Base-by-base conservation (phyloP, 805 yeast species). In the Aciculoconidium aculeatum region DNA sequence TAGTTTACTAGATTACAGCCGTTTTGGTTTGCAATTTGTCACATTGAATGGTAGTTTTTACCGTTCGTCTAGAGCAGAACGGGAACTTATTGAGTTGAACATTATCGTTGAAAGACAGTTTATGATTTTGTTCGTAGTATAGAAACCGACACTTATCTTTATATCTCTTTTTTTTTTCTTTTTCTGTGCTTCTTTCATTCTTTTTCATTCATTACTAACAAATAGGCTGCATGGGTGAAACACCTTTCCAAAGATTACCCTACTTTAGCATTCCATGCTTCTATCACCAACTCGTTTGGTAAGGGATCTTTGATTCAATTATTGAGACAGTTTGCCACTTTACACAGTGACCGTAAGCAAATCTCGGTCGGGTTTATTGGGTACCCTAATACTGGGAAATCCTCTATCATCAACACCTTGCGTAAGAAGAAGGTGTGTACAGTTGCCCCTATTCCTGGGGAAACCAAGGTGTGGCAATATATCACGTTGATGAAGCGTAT, bases 371-470 rank as follows among this genome's bases (percentile, higher is more conserved):
- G 98, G 3, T 84, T 90, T 48, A 88, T 90, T 51, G 98, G 98
- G 10, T 90, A 92, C 55, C 98, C 98, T 42, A 90, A 90, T 53
- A 82, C 96, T n/a, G 98, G 98, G 43, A 90, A 90, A 55, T 90
- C 97, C 1, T 84, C 95, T 23, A 86, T 90, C 42, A 90, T 90
- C 50, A 90, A 90, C 63, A 88, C 97, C 2, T 66, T 90, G 45
- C 77, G 96, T 53, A 78, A 80, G 56, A 92, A 92, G 73, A 92
- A 90, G 64, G 98, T 90, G 26, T 92, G 97, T 65, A 79, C 72
- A 25, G 97, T 90, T 27, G 98, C 98, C 2, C 98, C 98, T 27
- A 87, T 90, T 47, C 98, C 98, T 17, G 98, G 98, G 56, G 98
- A 90, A 55, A 90, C 98, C 19, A 90, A 90, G 60, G 96, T 90